Percentiles rank a stretch among this genome's conserved stretches.
Conservation (phyloP, 139 green algal genomes). For the Bryopsis sp. region DNA sequence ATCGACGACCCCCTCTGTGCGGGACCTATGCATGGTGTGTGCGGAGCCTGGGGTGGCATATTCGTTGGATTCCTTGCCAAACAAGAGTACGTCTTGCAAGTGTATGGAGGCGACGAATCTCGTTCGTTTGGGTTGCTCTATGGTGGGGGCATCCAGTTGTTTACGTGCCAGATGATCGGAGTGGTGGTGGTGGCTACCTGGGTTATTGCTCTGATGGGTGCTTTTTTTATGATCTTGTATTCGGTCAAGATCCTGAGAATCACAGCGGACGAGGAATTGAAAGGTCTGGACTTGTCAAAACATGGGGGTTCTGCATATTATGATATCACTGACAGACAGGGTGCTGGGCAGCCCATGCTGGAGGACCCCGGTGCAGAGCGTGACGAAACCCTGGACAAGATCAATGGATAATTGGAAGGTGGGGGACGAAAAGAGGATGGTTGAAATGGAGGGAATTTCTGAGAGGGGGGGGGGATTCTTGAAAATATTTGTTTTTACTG, state of each 20-base stretch:
- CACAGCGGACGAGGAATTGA: neutral
- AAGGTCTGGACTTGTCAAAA: neutral
- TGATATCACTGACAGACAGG: no score
- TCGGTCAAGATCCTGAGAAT: neutral
- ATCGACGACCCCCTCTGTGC: neutral
- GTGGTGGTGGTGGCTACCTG: neutral
- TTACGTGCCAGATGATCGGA: neutral
- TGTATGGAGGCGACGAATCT: no score
- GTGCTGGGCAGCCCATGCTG: no score
- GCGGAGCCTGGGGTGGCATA: conserved; percentile 33
- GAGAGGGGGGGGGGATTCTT: no score
- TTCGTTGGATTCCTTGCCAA: conserved; percentile 33
- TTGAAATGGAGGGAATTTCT: no score
- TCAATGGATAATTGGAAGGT: no score
- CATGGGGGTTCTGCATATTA: no score
- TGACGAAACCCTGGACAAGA: no score
- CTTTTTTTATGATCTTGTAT: neutral
- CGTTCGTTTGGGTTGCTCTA: neutral
- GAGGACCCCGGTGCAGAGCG: no score
- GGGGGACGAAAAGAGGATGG: no score
- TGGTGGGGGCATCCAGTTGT: neutral
- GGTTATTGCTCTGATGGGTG: neutral
- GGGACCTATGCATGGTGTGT: conserved; percentile 20
- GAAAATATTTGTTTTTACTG: no score
- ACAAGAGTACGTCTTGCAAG: conserved; percentile 27